Evolutionary conservation across 352 stramenopile species (phyloP).

Genomic region (Phytophthora foliorum): DNA sequence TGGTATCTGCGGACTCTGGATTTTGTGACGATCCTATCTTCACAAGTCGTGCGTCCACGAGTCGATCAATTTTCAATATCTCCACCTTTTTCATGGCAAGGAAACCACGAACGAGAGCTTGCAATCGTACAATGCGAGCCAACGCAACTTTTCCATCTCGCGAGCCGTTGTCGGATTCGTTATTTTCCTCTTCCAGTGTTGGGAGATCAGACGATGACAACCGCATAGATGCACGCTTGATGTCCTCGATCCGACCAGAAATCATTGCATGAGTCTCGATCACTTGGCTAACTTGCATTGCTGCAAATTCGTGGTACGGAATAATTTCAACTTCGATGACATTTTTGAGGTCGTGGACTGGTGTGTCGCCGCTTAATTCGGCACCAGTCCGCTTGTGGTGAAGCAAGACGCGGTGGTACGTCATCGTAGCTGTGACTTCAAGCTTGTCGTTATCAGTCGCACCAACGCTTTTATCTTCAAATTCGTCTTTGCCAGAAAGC

Average conservation of each 20-base stretch:
- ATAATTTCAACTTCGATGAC: constrained; percentile 45
- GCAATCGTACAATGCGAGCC: constrained; percentile 43
- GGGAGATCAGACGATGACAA: constrained; percentile 24
- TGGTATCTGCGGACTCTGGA: background rate
- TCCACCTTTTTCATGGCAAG: constrained; percentile 49
- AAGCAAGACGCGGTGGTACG: constrained; percentile 48
- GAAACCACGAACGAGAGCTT: constrained; percentile 58
- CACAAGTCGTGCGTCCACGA: constrained; percentile 57
- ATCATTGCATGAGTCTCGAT: constrained; percentile 45
- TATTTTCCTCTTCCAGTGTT: constrained; percentile 3
- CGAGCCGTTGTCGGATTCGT: constrained; percentile 1
- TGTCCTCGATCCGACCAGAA: constrained; percentile 39
- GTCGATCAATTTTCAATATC: constrained; percentile 59
- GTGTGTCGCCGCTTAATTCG: constrained; percentile 32
- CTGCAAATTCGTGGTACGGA: constrained; percentile 29
- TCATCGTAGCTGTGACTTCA: constrained; percentile 30
- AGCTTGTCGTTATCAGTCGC: background rate
- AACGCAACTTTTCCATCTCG: constrained; percentile 9
- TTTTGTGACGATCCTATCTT: constrained; percentile 27
- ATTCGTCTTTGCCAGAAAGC: constrained; percentile 42
- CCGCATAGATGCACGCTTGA: constrained; percentile 44
- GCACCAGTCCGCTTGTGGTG: constrained; percentile 34
- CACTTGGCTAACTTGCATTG: constrained; percentile 42
- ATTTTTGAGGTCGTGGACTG: constrained; percentile 34
- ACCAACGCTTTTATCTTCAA: constrained; percentile 5